Conservation (phyloP, 352 stramenopile species). For the Halophytophthora batemanensis region DNA sequence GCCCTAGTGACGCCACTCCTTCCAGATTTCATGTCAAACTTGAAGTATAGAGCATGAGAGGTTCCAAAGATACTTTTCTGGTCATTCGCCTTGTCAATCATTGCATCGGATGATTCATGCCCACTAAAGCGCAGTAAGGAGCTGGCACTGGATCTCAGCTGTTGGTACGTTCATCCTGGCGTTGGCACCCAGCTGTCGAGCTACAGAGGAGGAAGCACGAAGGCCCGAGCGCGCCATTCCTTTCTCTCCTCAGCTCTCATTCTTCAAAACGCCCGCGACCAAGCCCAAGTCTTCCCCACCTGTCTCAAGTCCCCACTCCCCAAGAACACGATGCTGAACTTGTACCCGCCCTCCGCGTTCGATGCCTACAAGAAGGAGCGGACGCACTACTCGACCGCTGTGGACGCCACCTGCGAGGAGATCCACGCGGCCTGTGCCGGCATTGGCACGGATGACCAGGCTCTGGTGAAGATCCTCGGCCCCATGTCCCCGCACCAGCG, state of each 20-base stretch:
- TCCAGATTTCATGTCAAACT: too few relatives aligned
- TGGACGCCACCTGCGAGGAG: conserved; percentile 52
- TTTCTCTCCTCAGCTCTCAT: conserved; percentile 16
- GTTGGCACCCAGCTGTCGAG: conserved; percentile 2
- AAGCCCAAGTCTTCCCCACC: conserved; percentile 15
- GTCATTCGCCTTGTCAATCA: too few relatives aligned
- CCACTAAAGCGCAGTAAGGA: neutral
- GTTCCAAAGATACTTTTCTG: too few relatives aligned
- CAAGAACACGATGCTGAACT: conserved; percentile 45
- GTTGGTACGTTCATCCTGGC: neutral
- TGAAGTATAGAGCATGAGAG: too few relatives aligned
- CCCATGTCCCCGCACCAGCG: conserved; percentile 43
- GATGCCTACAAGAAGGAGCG: conserved; percentile 69
- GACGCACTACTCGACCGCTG: conserved; percentile 32
- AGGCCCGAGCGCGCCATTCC: conserved; percentile 6
- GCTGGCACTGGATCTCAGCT: neutral
- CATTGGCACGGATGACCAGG: conserved; percentile 63
- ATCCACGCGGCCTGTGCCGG: conserved; percentile 64
- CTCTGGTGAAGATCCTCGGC: conserved; percentile 52
- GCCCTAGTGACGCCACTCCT: too few relatives aligned
- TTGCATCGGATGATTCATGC: neutral
- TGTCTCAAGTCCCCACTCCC: conserved; percentile 1
- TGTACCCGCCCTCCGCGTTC: conserved; percentile 58
- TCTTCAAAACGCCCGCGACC: conserved; percentile 28
- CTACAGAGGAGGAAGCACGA: too few relatives aligned